Conservation (phyloP, 345 rosid species). For the Lepidium didymum region DNA sequence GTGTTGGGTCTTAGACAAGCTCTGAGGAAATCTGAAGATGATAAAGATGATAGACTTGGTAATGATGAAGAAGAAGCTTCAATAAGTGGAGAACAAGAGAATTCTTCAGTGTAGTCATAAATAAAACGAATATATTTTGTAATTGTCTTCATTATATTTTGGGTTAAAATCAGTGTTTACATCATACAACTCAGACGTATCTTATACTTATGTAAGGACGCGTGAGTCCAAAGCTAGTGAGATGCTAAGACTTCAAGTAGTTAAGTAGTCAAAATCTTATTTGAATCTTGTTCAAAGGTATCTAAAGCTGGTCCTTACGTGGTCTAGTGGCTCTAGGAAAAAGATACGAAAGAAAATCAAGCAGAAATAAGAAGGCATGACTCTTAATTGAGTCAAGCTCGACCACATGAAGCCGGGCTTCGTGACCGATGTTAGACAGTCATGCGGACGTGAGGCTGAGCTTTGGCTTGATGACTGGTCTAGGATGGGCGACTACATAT, state of each 20-base stretch:
- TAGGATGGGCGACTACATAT: too few species aligned
- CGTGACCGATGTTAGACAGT: too few species aligned
- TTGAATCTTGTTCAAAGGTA: too few species aligned
- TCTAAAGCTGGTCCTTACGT: too few species aligned
- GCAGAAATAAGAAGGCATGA: too few species aligned
- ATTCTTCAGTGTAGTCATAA: background rate
- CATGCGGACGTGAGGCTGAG: too few species aligned
- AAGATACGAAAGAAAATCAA: too few species aligned
- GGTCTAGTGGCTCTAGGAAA: too few species aligned
- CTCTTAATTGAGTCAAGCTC: too few species aligned
- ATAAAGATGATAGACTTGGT: background rate
- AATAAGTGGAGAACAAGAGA: slow-evolving; percentile 7
- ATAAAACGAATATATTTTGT: background rate
- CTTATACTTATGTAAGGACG: background rate
- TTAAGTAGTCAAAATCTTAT: too few species aligned
- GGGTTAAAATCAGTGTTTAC: background rate
- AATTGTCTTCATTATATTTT: background rate
- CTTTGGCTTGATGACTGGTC: too few species aligned
- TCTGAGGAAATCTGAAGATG: slow-evolving; percentile 37
- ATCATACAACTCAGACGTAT: background rate
- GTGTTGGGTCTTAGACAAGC: slow-evolving; percentile 86
- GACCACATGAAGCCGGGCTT: too few species aligned
- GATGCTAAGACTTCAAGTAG: background rate
- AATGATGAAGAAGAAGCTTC: background rate
- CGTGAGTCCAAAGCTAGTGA: background rate